Conservation (phyloP, 1,139 yeast genomes). For the Zygosaccharomyces sapae region DNA sequence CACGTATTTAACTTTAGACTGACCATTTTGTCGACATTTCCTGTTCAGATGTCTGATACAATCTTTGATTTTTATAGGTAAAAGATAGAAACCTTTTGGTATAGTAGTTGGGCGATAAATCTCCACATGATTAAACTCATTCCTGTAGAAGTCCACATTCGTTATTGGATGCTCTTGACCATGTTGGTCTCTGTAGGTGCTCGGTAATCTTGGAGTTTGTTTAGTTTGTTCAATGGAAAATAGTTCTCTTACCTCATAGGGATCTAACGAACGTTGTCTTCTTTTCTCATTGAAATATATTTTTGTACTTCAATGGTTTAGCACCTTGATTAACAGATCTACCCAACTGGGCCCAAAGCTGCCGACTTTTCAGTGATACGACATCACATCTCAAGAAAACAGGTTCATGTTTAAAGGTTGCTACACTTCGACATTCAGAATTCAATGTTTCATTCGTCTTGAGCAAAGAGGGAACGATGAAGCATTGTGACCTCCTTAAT, state of each 20-base stretch:
- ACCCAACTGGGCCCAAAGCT: conserved; percentile 31
- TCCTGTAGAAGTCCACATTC: conserved; percentile 20
- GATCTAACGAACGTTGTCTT: conserved; percentile 3
- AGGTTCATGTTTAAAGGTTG: conserved; percentile 9
- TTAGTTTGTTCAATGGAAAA: conserved; percentile 27
- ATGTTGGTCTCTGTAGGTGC: conserved; percentile 8
- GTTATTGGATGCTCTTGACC: conserved; percentile 13
- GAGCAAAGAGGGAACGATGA: conserved; percentile 14
- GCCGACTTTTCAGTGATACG: conserved; percentile 21
- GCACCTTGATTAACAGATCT: conserved; percentile 15
- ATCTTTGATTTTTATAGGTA: conserved; percentile 6
- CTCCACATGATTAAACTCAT: conserved; percentile 26
- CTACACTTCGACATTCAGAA: background rate
- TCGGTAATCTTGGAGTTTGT: conserved; percentile 19
- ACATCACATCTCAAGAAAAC: conserved; percentile 23
- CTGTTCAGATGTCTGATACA: conserved; percentile 12
- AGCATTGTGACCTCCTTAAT: conserved; percentile 19
- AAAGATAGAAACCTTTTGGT: conserved; percentile 24
- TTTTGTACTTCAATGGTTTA: conserved; percentile 21
- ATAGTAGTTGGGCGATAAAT: conserved; percentile 18
- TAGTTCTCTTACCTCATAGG: conserved; percentile 17
- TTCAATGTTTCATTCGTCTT: conserved; percentile 16
- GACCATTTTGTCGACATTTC: conserved; percentile 11
- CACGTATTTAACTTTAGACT: conserved; percentile 15
- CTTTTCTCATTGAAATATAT: conserved; percentile 12